Conservation (phyloP, 768 basidiomycete genomes). For the Suillus americanus region DNA sequence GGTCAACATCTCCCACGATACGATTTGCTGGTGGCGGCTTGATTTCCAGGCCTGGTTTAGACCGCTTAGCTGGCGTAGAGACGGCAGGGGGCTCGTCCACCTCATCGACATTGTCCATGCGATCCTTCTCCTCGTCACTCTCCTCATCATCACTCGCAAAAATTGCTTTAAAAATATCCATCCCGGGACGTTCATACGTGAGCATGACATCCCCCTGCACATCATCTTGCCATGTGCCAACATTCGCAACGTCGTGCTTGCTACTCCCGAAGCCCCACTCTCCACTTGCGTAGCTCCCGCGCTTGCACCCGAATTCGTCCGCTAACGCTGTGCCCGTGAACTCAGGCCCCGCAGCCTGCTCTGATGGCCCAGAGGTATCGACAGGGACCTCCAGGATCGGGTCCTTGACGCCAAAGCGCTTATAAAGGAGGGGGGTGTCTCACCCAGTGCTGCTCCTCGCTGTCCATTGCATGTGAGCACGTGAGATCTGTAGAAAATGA, state of each 20-base stretch:
- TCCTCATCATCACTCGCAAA: slow-evolving; percentile 92
- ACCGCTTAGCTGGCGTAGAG: too few species aligned
- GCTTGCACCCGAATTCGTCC: not conserved
- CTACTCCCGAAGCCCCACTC: slow-evolving; percentile 12
- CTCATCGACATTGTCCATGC: too few species aligned
- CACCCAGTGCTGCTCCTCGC: slow-evolving; percentile 87
- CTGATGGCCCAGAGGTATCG: slow-evolving; percentile 30
- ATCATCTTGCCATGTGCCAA: slow-evolving; percentile 63
- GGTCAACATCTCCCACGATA: slow-evolving; percentile 7
- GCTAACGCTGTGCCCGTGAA: slow-evolving; percentile 3
- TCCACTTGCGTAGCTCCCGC: not conserved
- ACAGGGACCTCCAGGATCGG: slow-evolving; percentile 61
- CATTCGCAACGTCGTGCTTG: slow-evolving; percentile 67
- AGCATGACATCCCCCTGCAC: slow-evolving; percentile 80
- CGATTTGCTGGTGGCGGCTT: not conserved
- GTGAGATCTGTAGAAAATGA: not conserved
- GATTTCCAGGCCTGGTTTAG: too few species aligned
- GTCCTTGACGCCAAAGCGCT: slow-evolving; percentile 90
- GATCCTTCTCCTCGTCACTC: slow-evolving; percentile 27
- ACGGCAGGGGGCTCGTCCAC: too few species aligned
- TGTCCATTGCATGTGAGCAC: slow-evolving; percentile 31
- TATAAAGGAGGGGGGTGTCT: slow-evolving; percentile 62
- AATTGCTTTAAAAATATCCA: slow-evolving; percentile 68
- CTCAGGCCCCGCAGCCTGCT: slow-evolving; percentile 17
- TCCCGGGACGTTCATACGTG: slow-evolving; percentile 83